Evolutionary conservation across 495 filamentous ascomycete species (phyloP).

Genomic region (Trichoderma reesei): DNA sequence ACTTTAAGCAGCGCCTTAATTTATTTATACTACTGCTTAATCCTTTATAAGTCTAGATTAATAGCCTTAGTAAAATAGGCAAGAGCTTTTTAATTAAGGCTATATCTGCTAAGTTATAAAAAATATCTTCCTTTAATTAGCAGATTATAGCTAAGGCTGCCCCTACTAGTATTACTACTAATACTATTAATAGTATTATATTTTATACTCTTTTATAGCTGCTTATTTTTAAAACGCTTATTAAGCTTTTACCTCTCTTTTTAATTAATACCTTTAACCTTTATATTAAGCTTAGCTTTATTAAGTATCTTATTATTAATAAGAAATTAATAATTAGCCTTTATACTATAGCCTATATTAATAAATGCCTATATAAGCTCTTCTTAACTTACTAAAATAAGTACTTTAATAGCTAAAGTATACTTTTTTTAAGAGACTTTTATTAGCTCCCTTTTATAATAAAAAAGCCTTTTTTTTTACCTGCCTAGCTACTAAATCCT

Average conservation of each 20-base stretch:
- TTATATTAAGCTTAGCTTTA: background rate
- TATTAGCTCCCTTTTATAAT: background rate
- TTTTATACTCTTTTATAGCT: background rate
- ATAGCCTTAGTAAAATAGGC: background rate
- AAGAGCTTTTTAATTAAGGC: background rate
- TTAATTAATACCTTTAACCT: background rate
- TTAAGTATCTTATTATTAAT: background rate
- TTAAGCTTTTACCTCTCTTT: background rate
- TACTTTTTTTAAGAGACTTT: constrained; percentile 3
- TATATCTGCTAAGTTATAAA: background rate
- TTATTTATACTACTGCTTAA: no score
- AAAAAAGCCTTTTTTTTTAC: background rate
- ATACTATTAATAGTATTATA: background rate
- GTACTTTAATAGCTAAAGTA: background rate
- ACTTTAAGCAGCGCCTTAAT: no score
- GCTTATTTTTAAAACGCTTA: background rate
- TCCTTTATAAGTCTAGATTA: no score
- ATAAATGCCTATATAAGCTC: background rate
- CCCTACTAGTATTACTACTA: background rate
- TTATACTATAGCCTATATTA: background rate
- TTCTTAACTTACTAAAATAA: constrained; percentile 2
- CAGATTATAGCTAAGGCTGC: no score
- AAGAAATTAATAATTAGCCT: constrained; percentile 1
- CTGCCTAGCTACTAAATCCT: no score
- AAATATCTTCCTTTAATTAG: background rate